Percentiles rank a stretch among this genome's conserved stretches.
phyloP scores from a whole-genome alignment of 176 grass and related monocot species.

The Cymbopogon citratus region DNA sequence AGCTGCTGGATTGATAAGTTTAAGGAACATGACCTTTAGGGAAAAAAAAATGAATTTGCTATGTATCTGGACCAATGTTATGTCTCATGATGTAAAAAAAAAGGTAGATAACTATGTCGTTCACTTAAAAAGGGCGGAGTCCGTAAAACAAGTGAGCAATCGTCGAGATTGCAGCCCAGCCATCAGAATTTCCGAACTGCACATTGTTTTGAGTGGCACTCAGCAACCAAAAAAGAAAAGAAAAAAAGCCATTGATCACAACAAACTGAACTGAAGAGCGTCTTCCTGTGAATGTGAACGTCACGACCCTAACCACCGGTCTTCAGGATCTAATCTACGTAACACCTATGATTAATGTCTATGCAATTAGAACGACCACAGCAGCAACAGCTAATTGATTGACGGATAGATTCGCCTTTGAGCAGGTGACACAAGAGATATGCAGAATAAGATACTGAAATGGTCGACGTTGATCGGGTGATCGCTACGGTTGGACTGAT shows the following conservation, averaged over 20 bases:
- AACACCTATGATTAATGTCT: background rate
- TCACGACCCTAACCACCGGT: conserved; percentile 13
- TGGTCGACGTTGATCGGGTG: background rate
- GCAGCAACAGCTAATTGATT: conserved; percentile 18
- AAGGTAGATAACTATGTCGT: too few species aligned
- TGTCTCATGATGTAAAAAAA: too few species aligned
- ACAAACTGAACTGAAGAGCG: background rate
- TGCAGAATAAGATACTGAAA: background rate
- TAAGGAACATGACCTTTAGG: too few species aligned
- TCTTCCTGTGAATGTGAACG: background rate
- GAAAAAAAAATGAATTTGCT: too few species aligned
- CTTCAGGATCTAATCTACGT: conserved; percentile 11
- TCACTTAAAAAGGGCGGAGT: too few species aligned
- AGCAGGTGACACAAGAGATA: background rate
- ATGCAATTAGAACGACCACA: background rate
- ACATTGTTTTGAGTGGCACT: too few species aligned
- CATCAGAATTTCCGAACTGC: too few species aligned
- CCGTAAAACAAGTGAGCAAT: too few species aligned
- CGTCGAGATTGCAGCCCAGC: too few species aligned
- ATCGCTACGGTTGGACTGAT: background rate
- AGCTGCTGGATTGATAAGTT: too few species aligned
- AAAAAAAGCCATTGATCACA: background rate
- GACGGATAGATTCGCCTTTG: background rate
- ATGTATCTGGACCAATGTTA: too few species aligned
- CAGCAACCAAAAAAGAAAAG: background rate